phyloP scores from a whole-genome alignment of 31 red algal species.

The Porphyra umbilicalis region DNA sequence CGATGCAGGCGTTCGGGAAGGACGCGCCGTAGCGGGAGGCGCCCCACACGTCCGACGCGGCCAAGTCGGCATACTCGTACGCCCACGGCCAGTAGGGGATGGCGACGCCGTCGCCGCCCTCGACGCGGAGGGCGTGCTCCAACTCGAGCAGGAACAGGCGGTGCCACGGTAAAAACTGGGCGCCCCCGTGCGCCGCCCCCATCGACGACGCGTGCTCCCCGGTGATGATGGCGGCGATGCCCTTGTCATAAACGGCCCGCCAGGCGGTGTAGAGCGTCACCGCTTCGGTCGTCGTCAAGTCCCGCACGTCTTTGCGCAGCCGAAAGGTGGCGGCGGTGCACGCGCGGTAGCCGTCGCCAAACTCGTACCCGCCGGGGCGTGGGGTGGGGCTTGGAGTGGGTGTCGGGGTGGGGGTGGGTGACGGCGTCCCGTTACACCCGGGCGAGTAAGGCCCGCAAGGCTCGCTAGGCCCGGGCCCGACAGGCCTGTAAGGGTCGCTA shows the following conservation, averaged over 20 bases:
- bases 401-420: neutral
- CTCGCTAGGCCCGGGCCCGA: too few species aligned
- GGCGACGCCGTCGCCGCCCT: slow-evolving; percentile 22
- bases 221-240: slow-evolving; percentile 1
- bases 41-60: slow-evolving; percentile 26
- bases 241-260: neutral
- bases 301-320: neutral
- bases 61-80: slow-evolving; percentile 18
- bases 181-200: slow-evolving; percentile 39
- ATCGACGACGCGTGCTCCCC: slow-evolving; percentile 24
- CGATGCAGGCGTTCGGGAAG: slow-evolving; percentile 10
- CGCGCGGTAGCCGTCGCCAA: neutral
- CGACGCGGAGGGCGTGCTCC: slow-evolving; percentile 33
- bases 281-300: neutral
- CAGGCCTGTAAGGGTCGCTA: too few species aligned
- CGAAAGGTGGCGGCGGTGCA: neutral
- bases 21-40: neutral
- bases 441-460: too few species aligned
- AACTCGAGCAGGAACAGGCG: slow-evolving; percentile 52
- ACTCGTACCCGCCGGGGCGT: neutral
- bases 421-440: too few species aligned
- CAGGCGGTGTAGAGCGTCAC: neutral
- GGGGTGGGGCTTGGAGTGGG: neutral
- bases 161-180: slow-evolving; percentile 69
- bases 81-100: slow-evolving; percentile 67